These are phyloP conservation scores for Tubosaeta brunneosetosa DNA, from an alignment of 768 basidiomycete genomes.

Conservation along the genomic window DNA sequence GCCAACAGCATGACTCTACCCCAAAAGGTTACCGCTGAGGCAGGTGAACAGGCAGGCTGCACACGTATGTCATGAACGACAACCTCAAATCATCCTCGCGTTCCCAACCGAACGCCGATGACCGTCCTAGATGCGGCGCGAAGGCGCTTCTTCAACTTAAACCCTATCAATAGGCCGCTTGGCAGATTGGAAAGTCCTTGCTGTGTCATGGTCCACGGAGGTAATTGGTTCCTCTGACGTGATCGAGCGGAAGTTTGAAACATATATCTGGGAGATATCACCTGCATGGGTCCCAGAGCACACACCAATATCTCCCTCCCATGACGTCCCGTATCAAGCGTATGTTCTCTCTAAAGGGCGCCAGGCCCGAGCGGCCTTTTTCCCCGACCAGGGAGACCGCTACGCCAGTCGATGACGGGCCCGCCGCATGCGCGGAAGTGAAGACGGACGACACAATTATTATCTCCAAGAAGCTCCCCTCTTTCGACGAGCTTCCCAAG, in stretches of 20 bases:
- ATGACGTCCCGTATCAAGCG: conserved; percentile 16
- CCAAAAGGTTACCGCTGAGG: neutral
- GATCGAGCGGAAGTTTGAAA: neutral
- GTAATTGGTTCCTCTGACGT: neutral
- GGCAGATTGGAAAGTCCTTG: neutral
- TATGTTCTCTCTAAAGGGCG: conserved; percentile 9
- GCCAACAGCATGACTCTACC: neutral
- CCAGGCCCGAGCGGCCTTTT: neutral
- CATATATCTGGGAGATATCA: conserved; percentile 3
- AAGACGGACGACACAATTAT: neutral
- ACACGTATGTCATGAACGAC: neutral
- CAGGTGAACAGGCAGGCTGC: neutral
- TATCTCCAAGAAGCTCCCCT: conserved; percentile 31
- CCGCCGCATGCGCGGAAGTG: neutral
- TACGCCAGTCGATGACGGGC: neutral
- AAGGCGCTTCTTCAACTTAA: neutral
- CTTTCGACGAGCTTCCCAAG: conserved; percentile 46
- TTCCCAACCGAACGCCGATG: neutral
- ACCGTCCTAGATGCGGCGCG: neutral
- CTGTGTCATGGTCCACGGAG: neutral
- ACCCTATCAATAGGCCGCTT: neutral
- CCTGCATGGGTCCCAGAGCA: neutral
- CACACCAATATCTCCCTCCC: neutral
- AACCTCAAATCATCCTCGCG: neutral
- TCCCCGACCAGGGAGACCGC: neutral